phyloP scores from a whole-genome alignment of 192 early-diverging fungal genomes.

The Backusella sp. region DNA sequence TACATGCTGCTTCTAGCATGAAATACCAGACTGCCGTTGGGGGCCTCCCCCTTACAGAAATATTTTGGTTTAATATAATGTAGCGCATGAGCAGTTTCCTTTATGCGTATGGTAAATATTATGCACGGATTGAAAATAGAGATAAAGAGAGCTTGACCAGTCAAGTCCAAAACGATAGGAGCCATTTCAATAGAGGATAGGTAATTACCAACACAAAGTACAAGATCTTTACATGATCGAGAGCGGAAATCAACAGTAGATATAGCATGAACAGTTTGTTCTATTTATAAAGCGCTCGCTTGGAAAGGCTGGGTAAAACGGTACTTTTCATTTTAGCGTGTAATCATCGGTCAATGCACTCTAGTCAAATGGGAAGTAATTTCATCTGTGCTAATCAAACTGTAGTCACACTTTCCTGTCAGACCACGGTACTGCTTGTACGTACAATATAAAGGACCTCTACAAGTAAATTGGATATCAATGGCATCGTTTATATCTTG shows the following conservation, averaged over 20 bases:
- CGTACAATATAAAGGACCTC: conserved; percentile 25
- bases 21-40: no score
- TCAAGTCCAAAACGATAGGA: conserved; percentile 26
- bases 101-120: no score
- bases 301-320: conserved; percentile 24
- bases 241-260: conserved; percentile 32
- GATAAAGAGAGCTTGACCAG: conserved; percentile 22
- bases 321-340: conserved; percentile 28
- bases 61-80: no score
- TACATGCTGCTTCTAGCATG: no score
- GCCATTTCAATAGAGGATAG: conserved; percentile 21
- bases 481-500: conserved; percentile 34
- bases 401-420: neutral
- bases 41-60: no score
- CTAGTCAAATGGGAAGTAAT: conserved; percentile 28
- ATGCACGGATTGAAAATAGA: no score
- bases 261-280: conserved; percentile 33
- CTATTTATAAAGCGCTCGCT: conserved; percentile 20
- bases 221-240: neutral
- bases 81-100: no score
- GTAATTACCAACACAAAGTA: conserved; percentile 38
- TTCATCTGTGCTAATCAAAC: conserved; percentile 9
- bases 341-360: conserved; percentile 30
- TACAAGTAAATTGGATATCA: conserved; percentile 33
- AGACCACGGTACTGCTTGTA: conserved; percentile 19